Percentiles rank a stretch among this genome's conserved stretches.
Evolutionary conservation across 805 yeast genomes (phyloP).

Genomic region (Wickerhamiella azyma): DNA sequence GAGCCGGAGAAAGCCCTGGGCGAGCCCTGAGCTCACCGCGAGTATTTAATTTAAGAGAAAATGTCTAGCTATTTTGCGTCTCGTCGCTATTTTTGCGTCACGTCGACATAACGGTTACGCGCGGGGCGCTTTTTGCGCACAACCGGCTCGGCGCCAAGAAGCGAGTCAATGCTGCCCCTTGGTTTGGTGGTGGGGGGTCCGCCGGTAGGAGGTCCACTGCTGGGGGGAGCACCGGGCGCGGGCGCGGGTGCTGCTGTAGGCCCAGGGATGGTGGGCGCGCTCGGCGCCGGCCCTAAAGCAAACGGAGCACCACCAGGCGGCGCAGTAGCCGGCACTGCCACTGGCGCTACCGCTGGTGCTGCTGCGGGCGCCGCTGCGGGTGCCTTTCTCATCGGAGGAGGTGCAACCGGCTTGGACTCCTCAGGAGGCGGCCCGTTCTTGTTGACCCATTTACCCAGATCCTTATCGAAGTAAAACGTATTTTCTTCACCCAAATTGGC

Average conservation of each 20-base stretch:
- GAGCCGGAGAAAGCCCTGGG: no score
- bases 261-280: constrained; percentile 10
- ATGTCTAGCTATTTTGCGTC: constrained; percentile 26
- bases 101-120: constrained; percentile 50
- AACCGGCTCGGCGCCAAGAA: constrained; percentile 25
- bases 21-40: no score
- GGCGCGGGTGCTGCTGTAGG: constrained; percentile 9
- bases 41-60: neutral
- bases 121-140: constrained; percentile 38
- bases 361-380: constrained; percentile 11
- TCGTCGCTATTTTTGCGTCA: constrained; percentile 51
- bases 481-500: constrained; percentile 79
- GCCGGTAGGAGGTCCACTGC: no score
- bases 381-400: constrained; percentile 46
- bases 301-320: constrained; percentile 2
- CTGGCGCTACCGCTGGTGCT: no score
- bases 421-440: constrained; percentile 35
- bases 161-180: constrained; percentile 35
- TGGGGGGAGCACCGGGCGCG: no score
- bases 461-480: constrained; percentile 66
- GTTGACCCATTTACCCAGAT: constrained; percentile 79
- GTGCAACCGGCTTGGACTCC: constrained; percentile 32
- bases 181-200: neutral
- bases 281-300: constrained; percentile 9
- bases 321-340: neutral